Conservation (phyloP, 768 basidiomycete species). For the Mycena haematopus region DNA sequence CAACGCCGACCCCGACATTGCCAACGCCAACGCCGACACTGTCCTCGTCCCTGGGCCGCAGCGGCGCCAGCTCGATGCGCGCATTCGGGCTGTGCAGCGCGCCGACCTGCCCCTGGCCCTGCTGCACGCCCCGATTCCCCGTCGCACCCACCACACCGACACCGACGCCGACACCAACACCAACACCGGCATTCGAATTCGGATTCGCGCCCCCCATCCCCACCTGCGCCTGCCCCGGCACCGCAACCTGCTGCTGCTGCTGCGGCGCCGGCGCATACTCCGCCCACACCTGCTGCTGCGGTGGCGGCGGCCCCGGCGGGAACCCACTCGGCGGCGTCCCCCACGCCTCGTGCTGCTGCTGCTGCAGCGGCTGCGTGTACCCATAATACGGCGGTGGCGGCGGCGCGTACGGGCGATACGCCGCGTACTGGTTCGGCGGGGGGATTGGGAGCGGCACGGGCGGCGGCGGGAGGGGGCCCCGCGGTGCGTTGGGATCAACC, state of each 20-base stretch:
- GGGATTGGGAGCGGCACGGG: neutral
- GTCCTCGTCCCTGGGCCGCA: constrained; percentile 39
- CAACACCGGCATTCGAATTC: no score
- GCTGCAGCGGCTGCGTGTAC: constrained; percentile 16
- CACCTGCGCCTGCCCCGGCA: no score
- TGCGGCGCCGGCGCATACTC: constrained; percentile 29
- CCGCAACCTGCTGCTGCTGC: constrained; percentile 18
- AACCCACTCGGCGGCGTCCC: no score
- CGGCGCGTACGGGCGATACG: constrained; percentile 33
- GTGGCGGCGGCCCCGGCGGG: neutral
- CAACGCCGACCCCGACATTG: no score
- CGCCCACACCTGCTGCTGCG: constrained; percentile 17
- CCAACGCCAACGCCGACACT: no score
- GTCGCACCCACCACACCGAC: neutral
- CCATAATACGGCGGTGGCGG: constrained; percentile 32
- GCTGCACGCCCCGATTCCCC: constrained; percentile 9
- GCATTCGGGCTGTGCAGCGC: constrained; percentile 38
- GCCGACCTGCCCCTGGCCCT: constrained; percentile 30
- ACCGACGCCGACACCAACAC: no score
- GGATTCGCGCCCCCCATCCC: no score
- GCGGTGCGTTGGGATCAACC: constrained; percentile 16
- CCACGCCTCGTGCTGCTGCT: constrained; percentile 3
- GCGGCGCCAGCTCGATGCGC: constrained; percentile 63
- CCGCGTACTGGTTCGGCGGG: constrained; percentile 32
- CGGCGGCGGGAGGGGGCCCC: constrained; percentile 19